Percentiles rank a stretch among this genome's conserved stretches.
Evolutionary conservation across 441 rosid species (phyloP).

Genomic region (Gossypium lobatum): DNA sequence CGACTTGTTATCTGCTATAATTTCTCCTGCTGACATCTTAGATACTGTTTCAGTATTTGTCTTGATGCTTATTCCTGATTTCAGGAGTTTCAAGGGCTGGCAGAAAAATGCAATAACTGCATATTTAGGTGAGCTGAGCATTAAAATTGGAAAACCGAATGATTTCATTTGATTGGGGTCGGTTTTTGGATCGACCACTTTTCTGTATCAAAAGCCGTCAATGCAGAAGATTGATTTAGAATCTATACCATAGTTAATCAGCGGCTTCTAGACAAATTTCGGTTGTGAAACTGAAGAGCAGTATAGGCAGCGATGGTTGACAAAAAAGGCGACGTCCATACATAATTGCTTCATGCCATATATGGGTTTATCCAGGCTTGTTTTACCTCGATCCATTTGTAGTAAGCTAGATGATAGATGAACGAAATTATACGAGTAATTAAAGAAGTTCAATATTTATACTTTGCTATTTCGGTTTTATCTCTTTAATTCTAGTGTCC

Average conservation of each 20-base stretch:
- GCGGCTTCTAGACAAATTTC: neutral
- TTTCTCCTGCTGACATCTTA: neutral
- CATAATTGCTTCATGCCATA: neutral
- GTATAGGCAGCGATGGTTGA: neutral
- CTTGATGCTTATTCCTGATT: constrained; percentile 14
- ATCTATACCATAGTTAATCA: neutral
- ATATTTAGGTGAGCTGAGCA: constrained; percentile 54
- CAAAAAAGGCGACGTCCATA: neutral
- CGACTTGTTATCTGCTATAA: neutral
- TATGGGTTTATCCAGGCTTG: neutral
- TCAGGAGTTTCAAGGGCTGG: constrained; percentile 92
- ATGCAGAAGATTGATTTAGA: neutral
- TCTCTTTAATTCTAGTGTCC: neutral
- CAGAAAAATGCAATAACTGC: constrained; percentile 68
- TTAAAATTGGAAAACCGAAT: constrained; percentile 66
- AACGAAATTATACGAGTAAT: neutral
- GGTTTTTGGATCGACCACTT: neutral
- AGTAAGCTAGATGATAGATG: neutral
- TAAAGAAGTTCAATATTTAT: neutral
- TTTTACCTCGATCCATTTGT: neutral
- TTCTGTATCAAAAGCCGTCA: neutral
- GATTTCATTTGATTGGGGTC: constrained; percentile 41
- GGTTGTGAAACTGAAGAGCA: neutral
- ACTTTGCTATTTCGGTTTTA: neutral
- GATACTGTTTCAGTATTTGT: neutral